These are phyloP conservation scores for Macrolepiota dolichaula DNA, from an alignment of 768 basidiomycete species.

Conservation along the genomic window DNA sequence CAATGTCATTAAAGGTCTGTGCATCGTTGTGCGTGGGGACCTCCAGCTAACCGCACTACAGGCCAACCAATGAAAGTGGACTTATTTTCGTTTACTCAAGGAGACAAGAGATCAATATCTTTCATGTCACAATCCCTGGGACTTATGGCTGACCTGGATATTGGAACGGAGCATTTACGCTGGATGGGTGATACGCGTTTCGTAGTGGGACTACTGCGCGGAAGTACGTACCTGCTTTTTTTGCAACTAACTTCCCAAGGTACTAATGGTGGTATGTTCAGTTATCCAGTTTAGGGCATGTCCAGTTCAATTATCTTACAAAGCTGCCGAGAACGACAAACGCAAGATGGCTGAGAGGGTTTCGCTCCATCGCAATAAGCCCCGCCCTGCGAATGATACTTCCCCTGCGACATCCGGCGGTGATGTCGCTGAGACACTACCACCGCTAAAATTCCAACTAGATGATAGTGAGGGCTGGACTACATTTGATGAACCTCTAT, in stretches of 20 bases:
- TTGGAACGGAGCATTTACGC: conserved; percentile 79
- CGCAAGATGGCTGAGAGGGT: conserved; percentile 58
- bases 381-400: neutral
- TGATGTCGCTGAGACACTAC: conserved; percentile 28
- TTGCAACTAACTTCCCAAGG: neutral
- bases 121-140: conserved; percentile 85
- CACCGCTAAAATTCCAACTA: conserved; percentile 40
- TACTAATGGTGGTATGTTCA: conserved; percentile 21
- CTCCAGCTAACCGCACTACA: conserved; percentile 22
- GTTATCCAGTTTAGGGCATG: conserved; percentile 63
- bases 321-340: conserved; percentile 70
- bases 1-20: conserved; percentile 75
- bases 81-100: conserved; percentile 73
- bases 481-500: conserved; percentile 60
- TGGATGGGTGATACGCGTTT: conserved; percentile 89
- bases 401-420: conserved; percentile 11
- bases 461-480: conserved; percentile 64
- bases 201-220: conserved; percentile 65
- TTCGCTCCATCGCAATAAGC: conserved; percentile 27
- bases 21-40: neutral
- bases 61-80: conserved; percentile 75
- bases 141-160: conserved; percentile 81
- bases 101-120: conserved; percentile 57
- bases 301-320: conserved; percentile 67
- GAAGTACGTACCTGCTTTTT: conserved; percentile 40